Base-by-base conservation (phyloP, 2,329 filamentous ascomycete genomes). In the Fusarium succisae region DNA sequence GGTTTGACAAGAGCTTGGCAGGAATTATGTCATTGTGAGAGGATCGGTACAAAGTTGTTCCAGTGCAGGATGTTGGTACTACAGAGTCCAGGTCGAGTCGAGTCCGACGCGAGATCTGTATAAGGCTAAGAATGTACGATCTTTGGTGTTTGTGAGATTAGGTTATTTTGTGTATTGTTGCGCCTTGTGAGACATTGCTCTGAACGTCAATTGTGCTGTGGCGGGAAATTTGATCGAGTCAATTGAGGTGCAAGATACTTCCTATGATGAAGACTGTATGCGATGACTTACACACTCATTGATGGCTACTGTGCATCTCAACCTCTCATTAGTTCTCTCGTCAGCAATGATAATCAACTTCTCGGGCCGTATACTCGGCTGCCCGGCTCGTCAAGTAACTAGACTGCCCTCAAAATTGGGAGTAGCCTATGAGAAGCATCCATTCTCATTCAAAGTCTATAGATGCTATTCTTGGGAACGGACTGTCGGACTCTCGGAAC, bases 41-140 rank as follows among this genome's bases (percentile, higher is more conserved):
- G 35, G 56, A 38, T 26, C 75, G 75, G 75, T 50, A 13, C 51
- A 77, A 77, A 14, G 64, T 74, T 77, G 57, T 77, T 77, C 75
- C 75, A 71, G 65, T 48, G 53, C 65, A 58, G 12, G 20, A 47
- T 54, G 26, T 22, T 41, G 8, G 24, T 26, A 12, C 18, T 32
- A 30, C 9, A 57, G 26, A 56, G 26, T 45, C 11, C 2, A 45
- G 28, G 24, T 57, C 39, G 10, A 41, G 32, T 22, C 22, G 35
- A 41, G 22, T 53, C 13, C 6, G 18, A 22, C 1, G 44, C n/a
- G 30, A 17, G 28, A 22, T 37, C 26, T 51, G 17, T n/a, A n/a
- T 30, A 4, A 43, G 20, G 30, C 22, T 32, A 39, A 26, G 24
- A 43, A 43, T 54, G 45, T 18, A 18, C 28, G 7, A 41, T 43